Percentiles rank a stretch among this genome's conserved stretches.
phyloP scores from a whole-genome alignment of 2,329 filamentous ascomycete genomes.

The Sodiomyces alkalinus region DNA sequence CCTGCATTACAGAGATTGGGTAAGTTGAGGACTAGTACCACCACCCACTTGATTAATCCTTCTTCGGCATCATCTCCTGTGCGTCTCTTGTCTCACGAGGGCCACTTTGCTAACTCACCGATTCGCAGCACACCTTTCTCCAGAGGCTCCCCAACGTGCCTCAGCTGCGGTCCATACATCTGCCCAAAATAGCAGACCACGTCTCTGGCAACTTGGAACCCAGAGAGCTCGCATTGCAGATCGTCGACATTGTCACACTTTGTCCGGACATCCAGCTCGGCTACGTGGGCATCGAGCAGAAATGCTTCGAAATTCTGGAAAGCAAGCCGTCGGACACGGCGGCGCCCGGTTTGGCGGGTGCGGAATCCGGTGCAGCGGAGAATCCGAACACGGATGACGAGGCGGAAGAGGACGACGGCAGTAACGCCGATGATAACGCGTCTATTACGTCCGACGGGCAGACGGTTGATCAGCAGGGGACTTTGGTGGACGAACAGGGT shows the following conservation, averaged over 20 bases:
- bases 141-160: slow-evolving; percentile 57
- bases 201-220: slow-evolving; percentile 39
- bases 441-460: slow-evolving; percentile 9
- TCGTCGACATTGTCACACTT: slow-evolving; percentile 64
- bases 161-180: slow-evolving; percentile 55
- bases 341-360: slow-evolving; percentile 8
- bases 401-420: slow-evolving; percentile 22
- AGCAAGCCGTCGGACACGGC: slow-evolving; percentile 30
- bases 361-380: slow-evolving; percentile 4
- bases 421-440: slow-evolving; percentile 27
- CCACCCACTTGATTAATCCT: slow-evolving; percentile 5
- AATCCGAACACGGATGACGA: slow-evolving; percentile 18
- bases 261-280: slow-evolving; percentile 62
- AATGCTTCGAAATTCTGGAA: slow-evolving; percentile 74
- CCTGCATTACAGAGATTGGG: slow-evolving; percentile 66
- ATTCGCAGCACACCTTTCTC: slow-evolving; percentile 65
- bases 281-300: slow-evolving; percentile 60
- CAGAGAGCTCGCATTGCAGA: slow-evolving; percentile 58
- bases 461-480: slow-evolving; percentile 20
- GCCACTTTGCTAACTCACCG: slow-evolving; percentile 6
- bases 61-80: not conserved
- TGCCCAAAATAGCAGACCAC: slow-evolving; percentile 52
- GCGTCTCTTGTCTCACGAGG: slow-evolving; percentile 1
- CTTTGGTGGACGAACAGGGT: slow-evolving; percentile 10
- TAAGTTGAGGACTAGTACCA: slow-evolving; percentile 23